Conservation (phyloP, 495 filamentous ascomycete species). For the Talaromyces wortmannii region DNA sequence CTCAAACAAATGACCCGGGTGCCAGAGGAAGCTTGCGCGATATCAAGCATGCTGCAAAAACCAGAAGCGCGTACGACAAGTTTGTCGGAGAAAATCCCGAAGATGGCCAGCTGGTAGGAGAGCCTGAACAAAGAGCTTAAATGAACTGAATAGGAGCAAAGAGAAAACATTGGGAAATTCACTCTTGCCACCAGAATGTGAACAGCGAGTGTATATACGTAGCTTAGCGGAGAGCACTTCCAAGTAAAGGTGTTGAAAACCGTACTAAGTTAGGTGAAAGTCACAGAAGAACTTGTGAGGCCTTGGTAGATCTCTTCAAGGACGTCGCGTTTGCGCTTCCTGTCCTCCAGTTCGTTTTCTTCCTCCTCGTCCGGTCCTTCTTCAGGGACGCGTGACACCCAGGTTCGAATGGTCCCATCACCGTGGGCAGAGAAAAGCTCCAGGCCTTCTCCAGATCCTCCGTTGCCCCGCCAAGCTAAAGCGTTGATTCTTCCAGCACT, state of each 20-base stretch:
- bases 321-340: constrained; percentile 45
- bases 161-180: too few relatives aligned
- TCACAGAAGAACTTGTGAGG: constrained; percentile 24
- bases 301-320: constrained; percentile 40
- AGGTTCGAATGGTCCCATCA: constrained; percentile 41
- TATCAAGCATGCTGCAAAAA: constrained; percentile 29
- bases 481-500: constrained; percentile 56
- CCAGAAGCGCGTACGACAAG: background rate
- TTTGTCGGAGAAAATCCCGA: background rate
- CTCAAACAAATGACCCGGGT: constrained; percentile 23
- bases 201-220: background rate
- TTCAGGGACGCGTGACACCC: constrained; percentile 51
- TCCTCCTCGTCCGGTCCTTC: constrained; percentile 42
- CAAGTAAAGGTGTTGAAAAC: too few relatives aligned
- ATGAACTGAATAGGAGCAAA: too few relatives aligned
- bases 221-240: background rate
- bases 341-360: constrained; percentile 26
- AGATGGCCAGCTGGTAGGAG: background rate
- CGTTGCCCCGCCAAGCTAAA: constrained; percentile 61
- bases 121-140: constrained; percentile 4
- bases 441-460: constrained; percentile 34
- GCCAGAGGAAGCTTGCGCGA: constrained; percentile 27
- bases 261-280: constrained; percentile 12
- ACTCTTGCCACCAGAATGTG: too few relatives aligned
- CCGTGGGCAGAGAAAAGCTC: constrained; percentile 48